Evolutionary conservation across 2,329 filamentous ascomycete species (phyloP), one percentile per base, ranked within the genome.

Genomic region (Penicillium sumatraense): DNA sequence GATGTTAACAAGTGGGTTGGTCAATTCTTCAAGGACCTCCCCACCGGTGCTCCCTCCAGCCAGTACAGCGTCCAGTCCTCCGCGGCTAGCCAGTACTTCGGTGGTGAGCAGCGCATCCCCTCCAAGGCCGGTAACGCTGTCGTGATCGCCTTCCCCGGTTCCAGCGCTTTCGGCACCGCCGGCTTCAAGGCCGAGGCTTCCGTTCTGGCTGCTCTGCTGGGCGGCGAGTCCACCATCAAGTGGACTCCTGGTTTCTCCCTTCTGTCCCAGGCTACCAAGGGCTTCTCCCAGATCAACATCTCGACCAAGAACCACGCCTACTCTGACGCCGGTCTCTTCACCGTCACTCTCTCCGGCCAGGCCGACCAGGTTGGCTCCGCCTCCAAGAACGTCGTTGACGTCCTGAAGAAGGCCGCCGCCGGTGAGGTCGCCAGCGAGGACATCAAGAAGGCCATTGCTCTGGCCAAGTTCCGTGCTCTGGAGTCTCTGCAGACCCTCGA

Each of bases 221-320:
- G 95, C 71, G 95, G 93, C 59, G 81, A 96, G 77, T 89, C 92
- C 51, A 89, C 81, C 77, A 92, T 98, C 82, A 99, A 98, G 83
- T 99, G 93, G 93, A 88, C 91, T 49, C 80, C 91, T 60, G 95
- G 95, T 68, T 98, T 96, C 84, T 93, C 90, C 56, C 83, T 97
- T 59, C 86, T 99, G 57, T 84, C 89, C 72, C 93, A 96, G 82
- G 89, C 88, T 58, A 84, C 87, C 54, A 82, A 87, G 59, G 82
- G 83, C 42, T 81, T 86, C 68, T 82, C 87, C 33, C 86, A 86
- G 63, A 85, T 89, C 61, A 83, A 81, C 49, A 85, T 91, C 68
- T 82, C 85, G 33, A 91, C 93, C 61, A 84, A 87, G 69, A 93
- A 95, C 79, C 80, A 87, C 64, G 84, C 88, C 63, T 99, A 97